phyloP scores from a whole-genome alignment of 371 early-diverging fungal species.

The Zopfochytrium polystomum region DNA sequence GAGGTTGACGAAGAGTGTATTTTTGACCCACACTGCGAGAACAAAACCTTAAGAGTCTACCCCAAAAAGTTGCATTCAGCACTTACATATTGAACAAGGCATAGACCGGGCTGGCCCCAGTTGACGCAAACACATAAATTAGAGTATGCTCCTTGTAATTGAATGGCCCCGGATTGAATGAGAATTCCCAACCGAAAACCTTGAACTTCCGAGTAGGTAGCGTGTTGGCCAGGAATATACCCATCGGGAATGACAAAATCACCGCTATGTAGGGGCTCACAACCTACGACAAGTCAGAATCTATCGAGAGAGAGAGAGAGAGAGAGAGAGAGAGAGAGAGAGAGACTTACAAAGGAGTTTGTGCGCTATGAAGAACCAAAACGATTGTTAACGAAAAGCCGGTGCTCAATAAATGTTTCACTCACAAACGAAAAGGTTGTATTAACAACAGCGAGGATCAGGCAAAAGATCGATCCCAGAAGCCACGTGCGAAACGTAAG shows the following conservation, averaged over 20 bases:
- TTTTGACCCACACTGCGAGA: slow-evolving; percentile 21
- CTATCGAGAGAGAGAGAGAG: no score
- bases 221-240: slow-evolving; percentile 11
- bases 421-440: slow-evolving; percentile 15
- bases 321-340: neutral
- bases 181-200: neutral
- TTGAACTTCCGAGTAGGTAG: slow-evolving; percentile 19
- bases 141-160: slow-evolving; percentile 25
- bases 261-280: slow-evolving; percentile 3
- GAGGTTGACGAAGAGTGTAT: slow-evolving; percentile 8
- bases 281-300: no score
- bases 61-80: no score
- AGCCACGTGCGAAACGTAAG: slow-evolving; percentile 8
- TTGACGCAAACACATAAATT: slow-evolving; percentile 16
- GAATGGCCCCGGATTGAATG: slow-evolving; percentile 31
- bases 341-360: slow-evolving; percentile 1
- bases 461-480: slow-evolving; percentile 7
- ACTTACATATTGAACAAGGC: slow-evolving; percentile 28
- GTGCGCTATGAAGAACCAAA: neutral
- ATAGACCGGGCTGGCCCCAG: slow-evolving; percentile 19
- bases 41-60: no score
- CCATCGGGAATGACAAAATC: slow-evolving; percentile 19
- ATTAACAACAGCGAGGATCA: slow-evolving; percentile 9
- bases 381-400: neutral
- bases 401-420: neutral